Conservation (phyloP, 1,284 basidiomycete species). For the Heterobasidion annosum region DNA sequence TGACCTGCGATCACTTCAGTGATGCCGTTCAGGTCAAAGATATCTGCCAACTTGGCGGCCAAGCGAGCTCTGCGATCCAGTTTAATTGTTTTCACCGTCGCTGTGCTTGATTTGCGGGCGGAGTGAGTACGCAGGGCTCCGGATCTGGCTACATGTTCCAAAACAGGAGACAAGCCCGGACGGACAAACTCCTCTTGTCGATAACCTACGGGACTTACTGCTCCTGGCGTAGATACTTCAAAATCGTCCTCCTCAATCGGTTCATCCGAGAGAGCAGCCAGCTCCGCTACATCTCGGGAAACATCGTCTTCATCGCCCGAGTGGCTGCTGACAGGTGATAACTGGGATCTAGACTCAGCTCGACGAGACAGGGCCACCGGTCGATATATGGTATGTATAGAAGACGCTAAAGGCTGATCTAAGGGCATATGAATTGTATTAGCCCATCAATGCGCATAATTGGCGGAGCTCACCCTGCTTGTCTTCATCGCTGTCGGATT, state of each 20-base stretch:
- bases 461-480: conserved; percentile 21
- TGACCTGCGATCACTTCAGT: conserved; percentile 77
- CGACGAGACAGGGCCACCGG: conserved; percentile 63
- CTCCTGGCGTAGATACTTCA: conserved; percentile 36
- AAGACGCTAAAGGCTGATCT: conserved; percentile 54
- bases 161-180: conserved; percentile 6
- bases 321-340: conserved; percentile 11
- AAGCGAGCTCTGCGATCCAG: conserved; percentile 62
- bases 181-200: conserved; percentile 6
- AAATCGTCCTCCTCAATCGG: conserved; percentile 51
- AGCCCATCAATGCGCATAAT: neutral
- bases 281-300: conserved; percentile 16
- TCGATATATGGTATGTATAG: conserved; percentile 79
- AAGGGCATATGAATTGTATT: neutral
- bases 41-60: conserved; percentile 77
- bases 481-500: conserved; percentile 56
- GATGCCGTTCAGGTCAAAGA: conserved; percentile 75
- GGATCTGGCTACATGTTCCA: conserved; percentile 1
- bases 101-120: conserved; percentile 53
- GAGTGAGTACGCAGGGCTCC: conserved; percentile 4
- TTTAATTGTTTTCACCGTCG: conserved; percentile 66
- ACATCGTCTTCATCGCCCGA: conserved; percentile 18
- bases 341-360: conserved; percentile 23
- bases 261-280: conserved; percentile 29
- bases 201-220: conserved; percentile 15